Conservation (phyloP, 2,329 filamentous ascomycete species). For the Fusarium sp. region DNA sequence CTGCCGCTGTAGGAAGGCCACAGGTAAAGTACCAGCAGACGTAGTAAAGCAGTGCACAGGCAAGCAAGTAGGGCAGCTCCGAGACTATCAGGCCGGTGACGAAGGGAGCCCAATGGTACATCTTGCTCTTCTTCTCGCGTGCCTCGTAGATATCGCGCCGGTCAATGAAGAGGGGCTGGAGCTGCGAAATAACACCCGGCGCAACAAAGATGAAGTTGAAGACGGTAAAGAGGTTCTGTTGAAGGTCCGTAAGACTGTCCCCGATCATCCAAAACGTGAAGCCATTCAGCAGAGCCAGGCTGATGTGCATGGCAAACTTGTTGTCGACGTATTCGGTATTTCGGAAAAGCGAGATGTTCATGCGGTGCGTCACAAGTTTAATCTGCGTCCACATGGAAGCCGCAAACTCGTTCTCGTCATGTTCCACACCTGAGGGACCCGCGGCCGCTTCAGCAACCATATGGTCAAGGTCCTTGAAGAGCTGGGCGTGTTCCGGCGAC, state of each 20-base stretch:
- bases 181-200: conserved; percentile 7
- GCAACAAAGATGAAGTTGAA: not conserved
- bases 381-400: not conserved
- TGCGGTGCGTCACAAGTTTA: not conserved
- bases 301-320: not conserved
- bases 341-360: not conserved
- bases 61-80: not conserved
- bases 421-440: not conserved
- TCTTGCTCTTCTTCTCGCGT: conserved; percentile 61
- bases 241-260: not conserved
- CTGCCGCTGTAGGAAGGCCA: not conserved
- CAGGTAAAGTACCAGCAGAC: not conserved
- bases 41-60: not conserved
- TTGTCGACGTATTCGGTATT: not conserved
- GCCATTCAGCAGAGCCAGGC: not conserved
- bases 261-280: not conserved
- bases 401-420: not conserved
- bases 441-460: not conserved
- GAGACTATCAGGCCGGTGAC: not conserved
- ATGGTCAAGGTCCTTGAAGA: not conserved
- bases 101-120: conserved; percentile 55
- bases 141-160: conserved; percentile 60
- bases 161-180: conserved; percentile 61
- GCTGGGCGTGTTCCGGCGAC: not conserved
- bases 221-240: not conserved